phyloP scores from a whole-genome alignment of 805 yeast genomes.

The Ogataea methylovora region DNA sequence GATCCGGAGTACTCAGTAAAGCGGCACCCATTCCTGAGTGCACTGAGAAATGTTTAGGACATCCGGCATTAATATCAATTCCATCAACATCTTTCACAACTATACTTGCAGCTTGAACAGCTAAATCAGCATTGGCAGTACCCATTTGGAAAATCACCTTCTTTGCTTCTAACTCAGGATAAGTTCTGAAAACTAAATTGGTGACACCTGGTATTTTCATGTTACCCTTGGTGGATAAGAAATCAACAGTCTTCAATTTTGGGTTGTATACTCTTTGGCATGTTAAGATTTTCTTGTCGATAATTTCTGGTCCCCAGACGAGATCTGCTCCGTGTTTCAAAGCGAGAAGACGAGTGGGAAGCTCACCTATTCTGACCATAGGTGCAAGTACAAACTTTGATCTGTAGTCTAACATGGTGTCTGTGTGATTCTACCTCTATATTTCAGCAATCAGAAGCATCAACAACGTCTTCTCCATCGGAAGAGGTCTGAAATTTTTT shows the following conservation, averaged over 20 bases:
- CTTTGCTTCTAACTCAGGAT: slow-evolving; percentile 51
- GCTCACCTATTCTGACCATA: slow-evolving; percentile 94
- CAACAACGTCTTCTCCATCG: too few relatives aligned
- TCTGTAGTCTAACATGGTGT: slow-evolving; percentile 52
- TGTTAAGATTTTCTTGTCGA: slow-evolving; percentile 74
- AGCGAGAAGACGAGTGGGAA: slow-evolving; percentile 80
- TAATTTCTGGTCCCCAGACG: slow-evolving; percentile 95
- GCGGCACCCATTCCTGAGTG: slow-evolving; percentile 99
- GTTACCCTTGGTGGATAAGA: slow-evolving; percentile 31
- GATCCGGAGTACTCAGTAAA: slow-evolving; percentile 71
- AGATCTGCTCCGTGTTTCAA: slow-evolving; percentile 84
- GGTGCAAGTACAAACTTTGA: slow-evolving; percentile 89
- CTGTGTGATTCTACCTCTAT: not conserved
- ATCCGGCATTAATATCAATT: slow-evolving; percentile 91
- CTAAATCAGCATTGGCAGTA: slow-evolving; percentile 72
- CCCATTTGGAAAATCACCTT: slow-evolving; percentile 86
- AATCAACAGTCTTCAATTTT: slow-evolving; percentile 54
- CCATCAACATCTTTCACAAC: slow-evolving; percentile 87
- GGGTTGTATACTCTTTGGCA: slow-evolving; percentile 61
- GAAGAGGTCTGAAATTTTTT: too few relatives aligned
- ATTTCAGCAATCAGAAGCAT: too few relatives aligned
- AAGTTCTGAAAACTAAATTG: slow-evolving; percentile 61
- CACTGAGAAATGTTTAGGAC: slow-evolving; percentile 92
- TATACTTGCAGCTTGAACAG: slow-evolving; percentile 78
- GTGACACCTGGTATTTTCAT: slow-evolving; percentile 39